Evolutionary conservation across 1,284 basidiomycete genomes (phyloP).

Genomic region (Phellopilus nigrolimitatus): DNA sequence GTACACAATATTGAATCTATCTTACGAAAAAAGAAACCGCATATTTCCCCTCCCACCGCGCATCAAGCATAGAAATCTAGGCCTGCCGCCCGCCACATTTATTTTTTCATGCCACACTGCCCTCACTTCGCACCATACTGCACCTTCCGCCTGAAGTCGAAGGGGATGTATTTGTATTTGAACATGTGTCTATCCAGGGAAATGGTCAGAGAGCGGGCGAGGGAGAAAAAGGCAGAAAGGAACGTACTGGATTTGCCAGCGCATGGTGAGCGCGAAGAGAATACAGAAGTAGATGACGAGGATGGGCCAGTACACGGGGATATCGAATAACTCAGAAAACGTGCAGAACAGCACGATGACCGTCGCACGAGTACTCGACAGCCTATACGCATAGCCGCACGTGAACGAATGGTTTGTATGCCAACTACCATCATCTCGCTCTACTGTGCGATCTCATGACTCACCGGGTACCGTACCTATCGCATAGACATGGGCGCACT

Average conservation of each 20-base stretch:
- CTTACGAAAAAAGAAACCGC: no score
- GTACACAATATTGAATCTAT: no score
- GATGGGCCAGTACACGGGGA: slow-evolving; percentile 98
- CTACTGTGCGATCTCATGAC: slow-evolving; percentile 99
- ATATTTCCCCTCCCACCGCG: no score
- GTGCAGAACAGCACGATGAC: slow-evolving; percentile 78
- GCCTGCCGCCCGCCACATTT: no score
- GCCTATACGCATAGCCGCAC: slow-evolving; percentile 49
- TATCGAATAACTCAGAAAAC: slow-evolving; percentile 79
- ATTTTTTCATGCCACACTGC: no score
- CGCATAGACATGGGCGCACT: slow-evolving; percentile 94
- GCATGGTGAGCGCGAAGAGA: slow-evolving; percentile 86
- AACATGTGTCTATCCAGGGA: slow-evolving; percentile 83
- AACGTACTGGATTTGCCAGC: slow-evolving; percentile 87
- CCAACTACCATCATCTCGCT: slow-evolving; percentile 97
- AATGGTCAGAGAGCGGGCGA: slow-evolving; percentile 4
- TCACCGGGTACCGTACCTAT: slow-evolving; percentile 98
- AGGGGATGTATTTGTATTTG: slow-evolving; percentile 94
- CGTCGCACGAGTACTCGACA: slow-evolving; percentile 88
- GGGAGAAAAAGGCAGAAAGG: not conserved
- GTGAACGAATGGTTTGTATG: slow-evolving; percentile 59
- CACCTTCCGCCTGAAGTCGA: slow-evolving; percentile 85
- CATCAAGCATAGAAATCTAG: no score
- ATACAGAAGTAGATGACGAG: slow-evolving; percentile 90
- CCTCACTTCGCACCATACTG: slow-evolving; percentile 48